These are phyloP conservation scores for Skeletonema menzelii DNA, from an alignment of 108 stramenopile genomes.

Conservation along the genomic window DNA sequence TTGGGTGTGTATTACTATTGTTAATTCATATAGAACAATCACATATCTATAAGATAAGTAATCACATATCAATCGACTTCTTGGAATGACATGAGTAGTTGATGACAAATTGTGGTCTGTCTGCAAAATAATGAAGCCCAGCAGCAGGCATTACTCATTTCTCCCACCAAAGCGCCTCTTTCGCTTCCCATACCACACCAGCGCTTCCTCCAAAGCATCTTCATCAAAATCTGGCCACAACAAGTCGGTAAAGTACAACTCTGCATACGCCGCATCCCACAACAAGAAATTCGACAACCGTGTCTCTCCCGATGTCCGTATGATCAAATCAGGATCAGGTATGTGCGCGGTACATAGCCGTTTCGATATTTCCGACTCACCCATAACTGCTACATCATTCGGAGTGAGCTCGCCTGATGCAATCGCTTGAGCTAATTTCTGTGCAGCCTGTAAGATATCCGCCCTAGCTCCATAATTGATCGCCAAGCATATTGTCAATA, in stretches of 20 bases:
- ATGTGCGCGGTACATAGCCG: constrained; percentile 51
- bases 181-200: constrained; percentile 63
- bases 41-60: no score
- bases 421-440: constrained; percentile 50
- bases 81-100: no score
- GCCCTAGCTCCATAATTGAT: constrained; percentile 89
- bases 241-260: constrained; percentile 63
- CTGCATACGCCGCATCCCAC: constrained; percentile 85
- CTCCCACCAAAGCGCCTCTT: constrained; percentile 75
- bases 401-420: constrained; percentile 23
- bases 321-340: constrained; percentile 79
- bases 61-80: no score
- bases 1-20: constrained; percentile 4
- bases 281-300: constrained; percentile 90
- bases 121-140: no score
- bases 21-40: constrained; percentile 2
- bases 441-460: constrained; percentile 79
- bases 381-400: constrained; percentile 13
- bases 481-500: constrained; percentile 80
- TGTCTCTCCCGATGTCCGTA: constrained; percentile 87
- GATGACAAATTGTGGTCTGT: no score
- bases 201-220: constrained; percentile 44
- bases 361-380: constrained; percentile 50
- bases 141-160: constrained; percentile 4
- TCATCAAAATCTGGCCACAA: constrained; percentile 88